Conservation (phyloP, 306 rosid genomes). For the Erythrophleum fordii region DNA sequence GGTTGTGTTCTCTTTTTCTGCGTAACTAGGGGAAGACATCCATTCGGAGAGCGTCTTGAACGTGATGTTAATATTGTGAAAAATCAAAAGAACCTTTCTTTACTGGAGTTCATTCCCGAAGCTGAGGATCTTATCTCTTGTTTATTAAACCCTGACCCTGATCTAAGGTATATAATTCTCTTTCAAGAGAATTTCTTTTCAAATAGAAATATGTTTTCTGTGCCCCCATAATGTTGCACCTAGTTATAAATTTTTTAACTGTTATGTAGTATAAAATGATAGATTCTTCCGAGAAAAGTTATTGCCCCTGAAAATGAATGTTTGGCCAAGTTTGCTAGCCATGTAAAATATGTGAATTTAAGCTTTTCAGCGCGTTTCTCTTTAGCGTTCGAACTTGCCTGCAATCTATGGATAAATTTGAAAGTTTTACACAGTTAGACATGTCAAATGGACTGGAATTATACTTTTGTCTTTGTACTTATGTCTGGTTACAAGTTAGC, state of each 20-base stretch:
- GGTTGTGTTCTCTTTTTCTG: constrained; percentile 89
- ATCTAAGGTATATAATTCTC: constrained; percentile 55
- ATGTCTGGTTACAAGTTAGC: not conserved
- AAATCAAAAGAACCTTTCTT: constrained; percentile 61
- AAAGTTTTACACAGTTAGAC: not conserved
- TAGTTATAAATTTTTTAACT: constrained; percentile 20
- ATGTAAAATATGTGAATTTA: constrained; percentile 10
- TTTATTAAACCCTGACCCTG: constrained; percentile 59
- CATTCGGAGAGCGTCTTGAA: constrained; percentile 81
- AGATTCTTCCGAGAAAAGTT: not conserved
- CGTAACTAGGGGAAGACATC: constrained; percentile 82
- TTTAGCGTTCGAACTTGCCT: constrained; percentile 1
- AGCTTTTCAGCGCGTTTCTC: not conserved
- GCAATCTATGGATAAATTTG: not conserved
- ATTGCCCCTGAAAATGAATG: not conserved
- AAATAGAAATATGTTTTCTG: not conserved
- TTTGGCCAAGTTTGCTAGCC: constrained; percentile 9
- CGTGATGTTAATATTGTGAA: constrained; percentile 83
- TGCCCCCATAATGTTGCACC: too few species aligned
- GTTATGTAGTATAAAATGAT: constrained; percentile 24
- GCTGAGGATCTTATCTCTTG: constrained; percentile 74
- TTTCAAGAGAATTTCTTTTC: constrained; percentile 5
- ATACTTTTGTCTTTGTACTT: not conserved
- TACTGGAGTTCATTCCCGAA: constrained; percentile 74
- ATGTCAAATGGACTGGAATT: not conserved